Evolutionary conservation across 2,329 filamentous ascomycete genomes (phyloP).

Genomic region (Pestalotiopsis sp.): DNA sequence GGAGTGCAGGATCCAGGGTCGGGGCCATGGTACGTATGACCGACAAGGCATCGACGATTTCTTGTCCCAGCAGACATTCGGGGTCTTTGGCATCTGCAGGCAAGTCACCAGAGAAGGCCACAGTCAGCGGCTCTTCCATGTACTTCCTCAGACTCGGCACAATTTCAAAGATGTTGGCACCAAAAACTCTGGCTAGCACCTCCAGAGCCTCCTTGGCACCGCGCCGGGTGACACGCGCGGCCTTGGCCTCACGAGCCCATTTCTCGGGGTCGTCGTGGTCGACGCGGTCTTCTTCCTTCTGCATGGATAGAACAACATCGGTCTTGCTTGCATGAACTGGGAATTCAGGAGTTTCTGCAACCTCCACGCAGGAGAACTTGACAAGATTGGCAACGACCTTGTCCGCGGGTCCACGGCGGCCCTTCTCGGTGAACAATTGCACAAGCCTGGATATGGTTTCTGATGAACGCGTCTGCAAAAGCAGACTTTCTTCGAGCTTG

Average conservation of each 20-base stretch:
- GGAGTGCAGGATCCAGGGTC: slow-evolving; percentile 76
- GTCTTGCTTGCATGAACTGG: slow-evolving; percentile 78
- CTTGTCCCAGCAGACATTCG: slow-evolving; percentile 79
- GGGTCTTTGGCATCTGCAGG: slow-evolving; percentile 75
- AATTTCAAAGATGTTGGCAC: slow-evolving; percentile 74
- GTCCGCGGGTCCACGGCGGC: slow-evolving; percentile 84
- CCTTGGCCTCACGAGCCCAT: slow-evolving; percentile 86
- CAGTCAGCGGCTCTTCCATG: slow-evolving; percentile 79
- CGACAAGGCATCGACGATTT: slow-evolving; percentile 92
- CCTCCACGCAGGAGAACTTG: slow-evolving; percentile 97
- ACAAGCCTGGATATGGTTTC: slow-evolving; percentile 83
- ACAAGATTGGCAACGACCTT: slow-evolving; percentile 95
- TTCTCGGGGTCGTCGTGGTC: slow-evolving; percentile 86
- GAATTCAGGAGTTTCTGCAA: slow-evolving; percentile 96
- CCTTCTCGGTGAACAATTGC: slow-evolving; percentile 79
- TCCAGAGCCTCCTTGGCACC: slow-evolving; percentile 95
- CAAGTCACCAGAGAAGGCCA: slow-evolving; percentile 73
- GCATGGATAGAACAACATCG: slow-evolving; percentile 84
- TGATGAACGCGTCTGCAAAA: slow-evolving; percentile 85
- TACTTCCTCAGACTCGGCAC: slow-evolving; percentile 81
- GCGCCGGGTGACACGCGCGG: slow-evolving; percentile 85
- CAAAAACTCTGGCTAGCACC: slow-evolving; percentile 81
- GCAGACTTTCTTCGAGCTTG: slow-evolving; percentile 89
- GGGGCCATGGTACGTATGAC: slow-evolving; percentile 90
- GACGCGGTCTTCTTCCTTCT: slow-evolving; percentile 94